Evolutionary conservation across 768 basidiomycete genomes (phyloP), one percentile per base, ranked within the genome.

Genomic region (Boletellus emodensis): DNA sequence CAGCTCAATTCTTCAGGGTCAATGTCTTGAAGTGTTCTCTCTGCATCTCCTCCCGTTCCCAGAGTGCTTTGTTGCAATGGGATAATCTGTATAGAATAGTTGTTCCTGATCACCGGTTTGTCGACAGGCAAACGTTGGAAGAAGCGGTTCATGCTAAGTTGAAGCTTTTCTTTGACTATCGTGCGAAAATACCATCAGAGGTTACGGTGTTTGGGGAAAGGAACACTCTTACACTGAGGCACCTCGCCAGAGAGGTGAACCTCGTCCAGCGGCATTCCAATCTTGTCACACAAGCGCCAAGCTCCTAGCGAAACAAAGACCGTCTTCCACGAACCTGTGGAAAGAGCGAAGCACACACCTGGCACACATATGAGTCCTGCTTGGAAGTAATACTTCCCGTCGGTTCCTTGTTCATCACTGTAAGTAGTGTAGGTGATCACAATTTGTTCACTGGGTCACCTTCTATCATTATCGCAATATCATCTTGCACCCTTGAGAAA

Each of bases 231-330:
- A 85, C 86, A 90, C 64, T 79, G 80, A 20, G 88, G 87, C 15
- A 91, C 88, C 49, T 83, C 68, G 17, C 89, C 87, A 10, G 58
- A 30, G 38, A 62, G 40, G 35, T 90, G 88, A 45, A 90, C 88
- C 50, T 87, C 81, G 38, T 87, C 84, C 36, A 90, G 69, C 13
- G 80, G 75, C 60, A 84, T 71, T 10, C 88, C 90, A 46, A 87
- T 79, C 71, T 91, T 90, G 68, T 90, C 88, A 52, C 77, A 65
- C 69, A 90, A 74, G n/a, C 87, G 77, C 89, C 89, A 91, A 53
- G 78, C 83, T 9, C 89, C 88, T 87, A 40, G 14, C 33, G 36
- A 5, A 13, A 32, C n/a, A 17, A 40, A n/a, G n/a, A 20, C 3
- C 7, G 18, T 35, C 17, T 5, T 20, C 46, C 40, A 40, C 11